A percentile compares a stretch with the other conserved stretches of the same genome.
phyloP scores from a whole-genome alignment of 352 stramenopile genomes.

The Globisporangium takayamanum region DNA sequence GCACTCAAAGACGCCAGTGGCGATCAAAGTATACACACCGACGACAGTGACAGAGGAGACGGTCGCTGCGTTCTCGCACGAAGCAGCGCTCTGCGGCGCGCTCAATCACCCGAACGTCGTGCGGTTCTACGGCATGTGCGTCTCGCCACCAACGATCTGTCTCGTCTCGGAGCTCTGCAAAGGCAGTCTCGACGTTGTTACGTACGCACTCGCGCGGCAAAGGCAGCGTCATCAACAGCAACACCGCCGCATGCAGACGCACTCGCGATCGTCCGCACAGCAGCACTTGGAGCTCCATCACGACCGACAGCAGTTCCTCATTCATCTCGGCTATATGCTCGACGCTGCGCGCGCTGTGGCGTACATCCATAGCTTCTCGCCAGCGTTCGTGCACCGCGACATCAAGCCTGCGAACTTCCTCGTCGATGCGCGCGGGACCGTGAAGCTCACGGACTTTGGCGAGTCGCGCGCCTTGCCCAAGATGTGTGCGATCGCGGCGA shows the following conservation, averaged over 20 bases:
- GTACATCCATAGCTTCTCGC: constrained; percentile 70
- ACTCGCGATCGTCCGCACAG: neutral
- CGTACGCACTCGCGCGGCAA: constrained; percentile 4
- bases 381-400: constrained; percentile 62
- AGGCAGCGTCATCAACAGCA: constrained; percentile 5
- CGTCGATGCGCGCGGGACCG: constrained; percentile 37
- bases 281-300: no score
- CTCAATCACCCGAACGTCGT: constrained; percentile 52
- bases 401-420: constrained; percentile 83
- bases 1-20: constrained; percentile 30
- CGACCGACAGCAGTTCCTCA: constrained; percentile 37
- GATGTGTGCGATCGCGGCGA: neutral
- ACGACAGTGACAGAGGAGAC: constrained; percentile 10
- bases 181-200: constrained; percentile 45
- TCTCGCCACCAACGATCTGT: constrained; percentile 66
- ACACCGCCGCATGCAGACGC: neutral
- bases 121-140: constrained; percentile 52
- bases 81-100: constrained; percentile 9
- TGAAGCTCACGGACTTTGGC: constrained; percentile 81
- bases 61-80: constrained; percentile 9
- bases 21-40: constrained; percentile 42
- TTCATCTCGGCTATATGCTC: constrained; percentile 61
- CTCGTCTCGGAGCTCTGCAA: constrained; percentile 72
- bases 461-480: constrained; percentile 32
- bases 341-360: constrained; percentile 55